Base-by-base conservation (phyloP, 1,284 basidiomycete species). In the Irpex sp. region DNA sequence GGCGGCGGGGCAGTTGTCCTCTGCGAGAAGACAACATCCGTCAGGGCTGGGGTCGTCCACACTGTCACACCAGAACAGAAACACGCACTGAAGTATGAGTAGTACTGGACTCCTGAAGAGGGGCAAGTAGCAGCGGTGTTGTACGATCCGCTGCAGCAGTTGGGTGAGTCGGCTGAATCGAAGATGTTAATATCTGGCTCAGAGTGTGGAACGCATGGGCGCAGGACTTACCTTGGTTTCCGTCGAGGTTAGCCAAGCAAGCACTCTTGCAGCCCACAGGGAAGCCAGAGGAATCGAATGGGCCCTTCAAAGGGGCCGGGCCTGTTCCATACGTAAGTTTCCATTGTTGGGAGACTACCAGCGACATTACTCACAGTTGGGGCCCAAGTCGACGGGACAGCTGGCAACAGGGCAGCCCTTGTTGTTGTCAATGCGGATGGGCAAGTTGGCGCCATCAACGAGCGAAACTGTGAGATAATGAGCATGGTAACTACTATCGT, bases 91-190 rank as follows among this genome's bases (percentile, higher is more conserved):
- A 83, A 83, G 72, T 78, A 82, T 50, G 66, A 66, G 71, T 83
- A 83, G 68, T 72, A 77, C 26, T 68, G 64, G 3, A 81, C 77
- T 55, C 78, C 78, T 19, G 75, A 75, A 3, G 75, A 51, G 13
- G 79, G 79, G 70, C 81, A 83, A 0, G 79, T 79, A 19, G 67
- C 68, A 0, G 77, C 71, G 13, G 78, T 81, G 72, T 75, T 71
- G 71, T 76, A 68, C n/a, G 62, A 60, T 11, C 80, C 81, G 19
- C 76, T 75, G 74, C 81, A 83, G 75, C 82, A 83, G 71, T 79
- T 77, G 5, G 75, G 62, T 58, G 73, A 77, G 70, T 78, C 68
- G 35, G 61, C 72, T 74, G 15, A 15, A 31, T 47, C 21, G 58
- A 31, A 36, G 55, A 17, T 11, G 21, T 13, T 13, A 21, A 5